Percentiles rank a stretch among this genome's conserved stretches.
These are phyloP conservation scores for Cladosporium sp. DNA, from an alignment of 2,329 filamentous ascomycete genomes.

Conservation along the genomic window DNA sequence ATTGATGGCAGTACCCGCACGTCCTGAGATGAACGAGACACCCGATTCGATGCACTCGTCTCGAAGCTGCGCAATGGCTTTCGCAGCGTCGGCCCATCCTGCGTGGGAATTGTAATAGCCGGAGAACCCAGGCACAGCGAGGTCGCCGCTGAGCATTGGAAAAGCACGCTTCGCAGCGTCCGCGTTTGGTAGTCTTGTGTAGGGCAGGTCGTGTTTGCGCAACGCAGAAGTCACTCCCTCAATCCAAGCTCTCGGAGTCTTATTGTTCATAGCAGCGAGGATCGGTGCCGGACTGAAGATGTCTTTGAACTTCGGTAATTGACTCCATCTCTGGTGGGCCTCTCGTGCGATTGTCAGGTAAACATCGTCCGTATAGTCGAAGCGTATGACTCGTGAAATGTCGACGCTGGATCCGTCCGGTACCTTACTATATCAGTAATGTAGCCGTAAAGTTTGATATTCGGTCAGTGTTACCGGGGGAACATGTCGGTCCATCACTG, in stretches of 20 bases:
- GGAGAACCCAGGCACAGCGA: background rate
- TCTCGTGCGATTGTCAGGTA: conserved; percentile 27
- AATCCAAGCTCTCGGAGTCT: background rate
- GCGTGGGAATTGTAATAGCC: conserved; percentile 17
- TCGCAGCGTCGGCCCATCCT: conserved; percentile 19
- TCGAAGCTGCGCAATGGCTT: conserved; percentile 14
- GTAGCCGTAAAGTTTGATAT: no score
- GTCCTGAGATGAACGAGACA: conserved; percentile 3
- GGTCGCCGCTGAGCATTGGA: background rate
- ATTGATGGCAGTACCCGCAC: background rate
- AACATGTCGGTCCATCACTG: conserved; percentile 29
- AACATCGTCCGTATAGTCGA: conserved; percentile 28
- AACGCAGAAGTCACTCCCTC: conserved; percentile 2
- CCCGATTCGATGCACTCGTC: conserved; percentile 5
- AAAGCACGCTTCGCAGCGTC: background rate
- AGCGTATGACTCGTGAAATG: conserved; percentile 35
- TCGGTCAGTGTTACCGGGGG: background rate
- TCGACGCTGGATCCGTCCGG: conserved; percentile 35
- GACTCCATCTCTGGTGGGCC: conserved; percentile 14
- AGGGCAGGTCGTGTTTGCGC: background rate
- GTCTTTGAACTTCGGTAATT: background rate
- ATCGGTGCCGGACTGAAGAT: conserved; percentile 4
- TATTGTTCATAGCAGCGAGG: conserved; percentile 5
- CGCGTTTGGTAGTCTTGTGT: background rate
- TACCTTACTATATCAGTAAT: background rate